Evolutionary conservation across 2,329 filamentous ascomycete species (phyloP).

Genomic region (Penicillium vulpinum): DNA sequence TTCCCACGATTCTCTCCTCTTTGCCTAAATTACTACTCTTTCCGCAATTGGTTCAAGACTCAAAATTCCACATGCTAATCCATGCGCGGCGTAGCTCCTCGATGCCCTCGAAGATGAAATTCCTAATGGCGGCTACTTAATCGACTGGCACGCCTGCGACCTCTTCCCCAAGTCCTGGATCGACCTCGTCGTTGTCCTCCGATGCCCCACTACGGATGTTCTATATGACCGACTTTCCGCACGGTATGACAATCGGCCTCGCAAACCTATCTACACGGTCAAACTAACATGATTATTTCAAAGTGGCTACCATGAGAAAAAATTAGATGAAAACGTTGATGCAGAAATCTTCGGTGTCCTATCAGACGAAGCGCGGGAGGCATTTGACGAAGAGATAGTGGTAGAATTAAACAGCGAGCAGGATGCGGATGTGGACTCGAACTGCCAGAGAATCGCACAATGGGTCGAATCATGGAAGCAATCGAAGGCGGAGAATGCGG

Average conservation of each 20-base stretch:
- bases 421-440: conserved; percentile 81
- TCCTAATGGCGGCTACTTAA: conserved; percentile 75
- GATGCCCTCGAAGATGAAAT: conserved; percentile 85
- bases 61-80: conserved; percentile 2
- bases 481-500: conserved; percentile 33
- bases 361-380: conserved; percentile 82
- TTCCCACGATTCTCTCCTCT: neutral
- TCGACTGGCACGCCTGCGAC: conserved; percentile 98
- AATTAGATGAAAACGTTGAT: conserved; percentile 94
- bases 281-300: neutral
- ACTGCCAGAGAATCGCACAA: conserved; percentile 76
- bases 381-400: conserved; percentile 83
- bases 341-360: conserved; percentile 97
- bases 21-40: neutral
- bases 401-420: conserved; percentile 83
- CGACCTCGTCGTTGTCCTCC: conserved; percentile 88
- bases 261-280: neutral
- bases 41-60: neutral
- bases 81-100: conserved; percentile 57
- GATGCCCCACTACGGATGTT: conserved; percentile 71
- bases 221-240: conserved; percentile 81
- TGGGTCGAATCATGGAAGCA: conserved; percentile 86
- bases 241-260: conserved; percentile 52
- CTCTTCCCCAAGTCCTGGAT: conserved; percentile 92
- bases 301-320: conserved; percentile 80